Evolutionary conservation across 2,329 filamentous ascomycete species (phyloP), one percentile per base, ranked within the genome.

Genomic region (Akanthomyces muscarius): DNA sequence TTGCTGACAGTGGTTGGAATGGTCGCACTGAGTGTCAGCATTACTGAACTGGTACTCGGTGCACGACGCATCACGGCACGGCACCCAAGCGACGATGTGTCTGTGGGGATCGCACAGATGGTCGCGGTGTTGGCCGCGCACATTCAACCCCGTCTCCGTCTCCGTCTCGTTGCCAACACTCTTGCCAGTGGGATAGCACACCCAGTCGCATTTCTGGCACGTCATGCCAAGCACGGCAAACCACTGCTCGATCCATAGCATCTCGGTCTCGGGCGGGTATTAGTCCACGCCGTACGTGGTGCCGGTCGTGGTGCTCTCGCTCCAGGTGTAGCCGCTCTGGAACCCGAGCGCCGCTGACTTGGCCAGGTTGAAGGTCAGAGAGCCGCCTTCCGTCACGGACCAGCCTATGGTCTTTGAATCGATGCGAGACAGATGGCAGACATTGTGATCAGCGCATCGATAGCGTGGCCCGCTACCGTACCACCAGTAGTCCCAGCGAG

Each of bases 261-360:
- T 38, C 33, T 53, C 30, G 30, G 30, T 53, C 33, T 48, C 45
- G 13, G 51, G 33, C 33, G 51, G 30, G n/a, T 23, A 16, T 18
- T 53, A 53, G 51, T 53, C 51, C 18, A 41, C 51, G 30, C 14
- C 21, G n/a, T 36, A 53, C 8, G 30, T 38, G 16, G 51, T 53
- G 23, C 51, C 51, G 16, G 51, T 53, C n/a, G 51, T 53, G 51
- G 51, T 53, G 51, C 51, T 53, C 51, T 53, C 51, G 33, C 33
- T 53, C 51, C 51, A 53, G 30, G 51, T 53, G 51, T 53, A 53
- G 51, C 51, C 38, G 51, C 18, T 41, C 28, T 33, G n/a, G 51
- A 53, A 53, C 3, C 51, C 51, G 8, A 53, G 30, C 18, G 51
- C 51, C 11, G 30, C 28, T 5, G 10, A n/a, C 48, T 53, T 53